phyloP scores from a whole-genome alignment of 1,284 basidiomycete genomes.

The Microbotryum scabiosae region DNA sequence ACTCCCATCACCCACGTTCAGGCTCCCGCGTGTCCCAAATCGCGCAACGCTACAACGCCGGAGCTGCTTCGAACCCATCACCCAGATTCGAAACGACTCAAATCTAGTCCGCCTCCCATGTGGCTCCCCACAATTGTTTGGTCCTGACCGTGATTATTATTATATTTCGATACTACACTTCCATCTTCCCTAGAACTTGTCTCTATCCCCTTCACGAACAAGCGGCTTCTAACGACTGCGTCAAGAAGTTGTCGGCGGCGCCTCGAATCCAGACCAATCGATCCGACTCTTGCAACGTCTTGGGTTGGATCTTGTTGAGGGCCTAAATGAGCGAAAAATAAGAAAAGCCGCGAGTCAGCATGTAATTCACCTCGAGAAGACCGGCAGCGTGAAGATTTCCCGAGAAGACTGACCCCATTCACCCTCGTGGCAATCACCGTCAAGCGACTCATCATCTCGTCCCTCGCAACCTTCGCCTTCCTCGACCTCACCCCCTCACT shows the following conservation, averaged over 20 bases:
- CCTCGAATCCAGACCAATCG: slow-evolving; percentile 24
- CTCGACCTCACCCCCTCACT: slow-evolving; percentile 3
- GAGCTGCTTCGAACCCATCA: not conserved
- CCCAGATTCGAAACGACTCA: not conserved
- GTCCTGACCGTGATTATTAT: not conserved
- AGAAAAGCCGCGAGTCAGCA: not conserved
- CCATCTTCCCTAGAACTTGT: not conserved
- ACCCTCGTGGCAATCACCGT: slow-evolving; percentile 7
- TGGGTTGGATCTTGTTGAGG: slow-evolving; percentile 16
- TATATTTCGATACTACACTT: not conserved
- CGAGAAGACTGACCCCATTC: not conserved
- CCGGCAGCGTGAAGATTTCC: not conserved
- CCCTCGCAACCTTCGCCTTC: slow-evolving; percentile 12
- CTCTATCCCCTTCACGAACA: not conserved
- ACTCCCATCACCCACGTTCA: not conserved
- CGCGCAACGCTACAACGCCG: not conserved
- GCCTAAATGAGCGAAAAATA: not conserved
- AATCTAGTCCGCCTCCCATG: not conserved
- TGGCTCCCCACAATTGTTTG: not conserved
- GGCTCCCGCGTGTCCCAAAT: not conserved
- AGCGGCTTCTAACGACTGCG: not conserved
- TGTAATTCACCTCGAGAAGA: not conserved
- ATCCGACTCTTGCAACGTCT: slow-evolving; percentile 17
- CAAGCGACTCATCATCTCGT: slow-evolving; percentile 21
- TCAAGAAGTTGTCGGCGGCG: slow-evolving; percentile 16